A percentile compares a stretch with the other conserved stretches of the same genome.
Evolutionary conservation across 1,139 yeast species (phyloP).

Genomic region (Arxiozyma bovina): DNA sequence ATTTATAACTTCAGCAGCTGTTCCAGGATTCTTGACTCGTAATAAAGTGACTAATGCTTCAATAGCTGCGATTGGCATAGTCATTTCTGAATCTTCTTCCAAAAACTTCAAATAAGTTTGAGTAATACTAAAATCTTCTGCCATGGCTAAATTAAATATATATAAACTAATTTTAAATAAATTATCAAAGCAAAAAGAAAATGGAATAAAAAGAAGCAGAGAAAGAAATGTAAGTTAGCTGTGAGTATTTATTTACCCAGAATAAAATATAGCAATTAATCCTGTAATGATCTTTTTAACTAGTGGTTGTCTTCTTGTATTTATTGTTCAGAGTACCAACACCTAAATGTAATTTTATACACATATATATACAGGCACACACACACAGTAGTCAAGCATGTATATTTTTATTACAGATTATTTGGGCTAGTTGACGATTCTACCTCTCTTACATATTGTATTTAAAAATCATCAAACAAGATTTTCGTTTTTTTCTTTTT

Average conservation of each 20-base stretch:
- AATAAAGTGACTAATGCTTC: conserved; percentile 84
- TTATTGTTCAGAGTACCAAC: background rate
- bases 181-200: too few relatives aligned
- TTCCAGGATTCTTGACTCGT: conserved; percentile 73
- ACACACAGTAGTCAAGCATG: background rate
- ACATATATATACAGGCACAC: too few relatives aligned
- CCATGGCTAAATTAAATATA: conserved; percentile 12
- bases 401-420: too few relatives aligned
- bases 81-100: conserved; percentile 83
- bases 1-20: conserved; percentile 86
- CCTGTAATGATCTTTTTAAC: background rate
- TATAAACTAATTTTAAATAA: background rate
- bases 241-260: background rate
- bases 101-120: conserved; percentile 70
- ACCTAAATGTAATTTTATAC: background rate
- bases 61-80: conserved; percentile 99
- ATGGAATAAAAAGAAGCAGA: too few relatives aligned
- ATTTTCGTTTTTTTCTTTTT: too few relatives aligned
- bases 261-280: too few relatives aligned
- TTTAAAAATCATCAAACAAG: background rate
- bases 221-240: too few relatives aligned
- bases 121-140: conserved; percentile 60
- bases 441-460: background rate
- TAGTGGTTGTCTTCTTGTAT: background rate
- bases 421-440: background rate